Base-by-base conservation (phyloP, 2,329 filamentous ascomycete genomes). In the Ceratocystis eucalypticola region DNA sequence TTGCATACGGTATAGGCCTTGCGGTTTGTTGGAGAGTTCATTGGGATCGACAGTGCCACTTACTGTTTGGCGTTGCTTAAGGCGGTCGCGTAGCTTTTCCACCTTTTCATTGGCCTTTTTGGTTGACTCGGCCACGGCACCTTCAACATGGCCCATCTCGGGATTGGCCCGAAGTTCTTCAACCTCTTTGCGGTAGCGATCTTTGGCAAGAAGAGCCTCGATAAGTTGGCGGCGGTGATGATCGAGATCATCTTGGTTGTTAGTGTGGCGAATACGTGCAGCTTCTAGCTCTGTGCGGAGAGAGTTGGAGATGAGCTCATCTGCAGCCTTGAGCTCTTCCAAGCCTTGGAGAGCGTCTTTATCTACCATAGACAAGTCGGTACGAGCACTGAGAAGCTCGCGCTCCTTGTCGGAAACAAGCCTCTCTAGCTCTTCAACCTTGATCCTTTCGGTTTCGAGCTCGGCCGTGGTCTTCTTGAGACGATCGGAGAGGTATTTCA, bases 21-120 rank as follows among this genome's bases (percentile, higher is more conserved):
- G 45, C 17, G 65, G 59, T 61, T 46, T 61, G n/a, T 61, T 12
- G 37, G 57, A 61, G 33, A 62, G 22, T 25, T 30, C 17, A 4
- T 37, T 25, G 30, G 61, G 62, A 28, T 59, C 50, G 64, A 53
- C 48, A 62, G 30, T 61, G 50, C 64, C 28, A 77, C 82, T 81
- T 74, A 85, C 84, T 80, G 85, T 80, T 69, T 82, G 82, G 71
- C 83, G 76, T 73, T 83, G 78, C 73, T 80, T 80, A 69, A 84
- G 78, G 61, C 79, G 79, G 62, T 77, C 74, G 61, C 81, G 79
- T 61, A 85, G 76, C 75, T 84, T 84, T 71, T 84, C 81, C 68
- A 82, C 79, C 76, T 83, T 82, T 71, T 83, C 82, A 68, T 72
- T 72, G 61, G 73, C 71, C 73, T 80, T 81, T 68, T 74, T 75